Evolutionary conservation across 495 filamentous ascomycete species (phyloP).

Genomic region (Aspergillus avenaceus): DNA sequence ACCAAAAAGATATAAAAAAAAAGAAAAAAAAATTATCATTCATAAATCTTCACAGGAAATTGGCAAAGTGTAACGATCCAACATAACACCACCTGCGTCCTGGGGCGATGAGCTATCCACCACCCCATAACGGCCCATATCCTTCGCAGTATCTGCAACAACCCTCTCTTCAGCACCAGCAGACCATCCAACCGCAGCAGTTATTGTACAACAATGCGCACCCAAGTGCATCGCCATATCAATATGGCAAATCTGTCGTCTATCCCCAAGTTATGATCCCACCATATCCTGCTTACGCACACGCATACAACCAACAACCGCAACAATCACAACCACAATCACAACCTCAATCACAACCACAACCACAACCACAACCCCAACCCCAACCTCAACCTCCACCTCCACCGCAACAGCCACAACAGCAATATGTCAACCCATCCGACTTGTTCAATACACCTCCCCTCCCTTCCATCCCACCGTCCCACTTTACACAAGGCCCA

Average conservation of each 20-base stretch:
- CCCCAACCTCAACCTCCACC: constrained; percentile 21
- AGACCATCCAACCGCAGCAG: constrained; percentile 29
- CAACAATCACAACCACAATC: constrained; percentile 22
- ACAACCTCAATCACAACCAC: constrained; percentile 18
- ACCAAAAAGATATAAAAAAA: background rate
- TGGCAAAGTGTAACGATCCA: constrained; percentile 15
- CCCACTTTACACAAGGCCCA: constrained; percentile 19
- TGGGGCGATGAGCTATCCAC: constrained; percentile 49
- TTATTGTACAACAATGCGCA: constrained; percentile 39
- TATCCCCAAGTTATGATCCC: constrained; percentile 39
- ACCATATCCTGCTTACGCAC: constrained; percentile 28
- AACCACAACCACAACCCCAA: constrained; percentile 15
- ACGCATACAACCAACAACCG: constrained; percentile 20
- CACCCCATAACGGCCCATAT: constrained; percentile 42
- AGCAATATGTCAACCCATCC: constrained; percentile 44
- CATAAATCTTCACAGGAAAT: too few species aligned
- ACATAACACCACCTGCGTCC: constrained; percentile 22
- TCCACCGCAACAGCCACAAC: constrained; percentile 20
- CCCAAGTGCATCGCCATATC: constrained; percentile 29
- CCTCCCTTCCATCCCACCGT: constrained; percentile 27
- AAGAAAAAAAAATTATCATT: too few species aligned
- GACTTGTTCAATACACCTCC: constrained; percentile 37
- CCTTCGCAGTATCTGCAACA: constrained; percentile 38
- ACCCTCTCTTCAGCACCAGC: constrained; percentile 20
- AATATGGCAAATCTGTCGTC: constrained; percentile 36